A percentile compares a stretch with the other conserved stretches of the same genome.
Evolutionary conservation across 2,329 filamentous ascomycete species (phyloP).

Genomic region (Alternaria brassicae): DNA sequence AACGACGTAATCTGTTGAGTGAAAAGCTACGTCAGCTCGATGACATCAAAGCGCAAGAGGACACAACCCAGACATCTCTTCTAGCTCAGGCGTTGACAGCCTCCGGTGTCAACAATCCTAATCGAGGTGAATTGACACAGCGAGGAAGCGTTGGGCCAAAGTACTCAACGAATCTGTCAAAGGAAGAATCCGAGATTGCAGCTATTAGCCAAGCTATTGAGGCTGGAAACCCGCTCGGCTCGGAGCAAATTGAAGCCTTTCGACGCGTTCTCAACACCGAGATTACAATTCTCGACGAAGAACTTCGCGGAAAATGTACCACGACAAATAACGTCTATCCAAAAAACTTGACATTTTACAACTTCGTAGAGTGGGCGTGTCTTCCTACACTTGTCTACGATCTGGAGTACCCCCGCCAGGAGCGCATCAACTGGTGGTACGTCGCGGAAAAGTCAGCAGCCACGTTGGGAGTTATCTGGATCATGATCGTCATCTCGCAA

Average conservation of each 20-base stretch:
- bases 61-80: constrained; percentile 39
- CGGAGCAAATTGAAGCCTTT: constrained; percentile 69
- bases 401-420: constrained; percentile 75
- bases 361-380: constrained; percentile 76
- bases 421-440: constrained; percentile 75
- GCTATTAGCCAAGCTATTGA: constrained; percentile 68
- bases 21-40: constrained; percentile 66
- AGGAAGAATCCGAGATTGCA: constrained; percentile 64
- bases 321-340: constrained; percentile 65
- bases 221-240: constrained; percentile 65
- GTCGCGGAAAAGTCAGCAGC: constrained; percentile 75
- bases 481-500: constrained; percentile 82
- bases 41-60: constrained; percentile 56
- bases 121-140: constrained; percentile 10
- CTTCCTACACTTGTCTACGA: constrained; percentile 82
- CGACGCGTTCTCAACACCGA: constrained; percentile 71
- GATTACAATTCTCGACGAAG: constrained; percentile 68
- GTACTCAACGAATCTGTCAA: constrained; percentile 53
- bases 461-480: constrained; percentile 74
- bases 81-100: constrained; percentile 9
- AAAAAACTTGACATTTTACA: constrained; percentile 68
- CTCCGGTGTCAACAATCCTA: constrained; percentile 24
- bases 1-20: constrained; percentile 54
- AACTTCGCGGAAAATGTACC: constrained; percentile 69
- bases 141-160: constrained; percentile 49